phyloP scores from a whole-genome alignment of 2,329 filamentous ascomycete species.

The Sporothrix dimorphospora region DNA sequence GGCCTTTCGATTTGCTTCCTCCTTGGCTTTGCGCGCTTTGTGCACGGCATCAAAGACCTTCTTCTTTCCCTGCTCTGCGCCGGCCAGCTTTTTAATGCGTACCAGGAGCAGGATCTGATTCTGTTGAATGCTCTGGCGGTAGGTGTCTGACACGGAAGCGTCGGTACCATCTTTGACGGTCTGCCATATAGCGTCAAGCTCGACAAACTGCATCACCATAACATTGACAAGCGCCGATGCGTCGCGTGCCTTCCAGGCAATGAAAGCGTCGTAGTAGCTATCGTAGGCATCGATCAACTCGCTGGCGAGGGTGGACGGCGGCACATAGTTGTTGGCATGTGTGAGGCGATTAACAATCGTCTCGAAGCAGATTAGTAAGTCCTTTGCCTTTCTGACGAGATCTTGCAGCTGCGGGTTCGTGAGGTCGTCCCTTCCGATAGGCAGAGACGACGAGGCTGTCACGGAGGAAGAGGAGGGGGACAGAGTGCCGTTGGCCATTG shows the following conservation, averaged over 20 bases:
- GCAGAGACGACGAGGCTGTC: constrained; percentile 59
- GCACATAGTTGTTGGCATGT: constrained; percentile 66
- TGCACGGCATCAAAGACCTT: constrained; percentile 75
- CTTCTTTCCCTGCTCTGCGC: constrained; percentile 69
- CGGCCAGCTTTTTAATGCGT: constrained; percentile 76
- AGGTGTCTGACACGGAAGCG: constrained; percentile 73
- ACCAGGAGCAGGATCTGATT: constrained; percentile 80
- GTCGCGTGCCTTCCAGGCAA: constrained; percentile 81
- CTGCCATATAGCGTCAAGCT: constrained; percentile 81
- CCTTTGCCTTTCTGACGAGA: constrained; percentile 75
- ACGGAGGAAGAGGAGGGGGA: not conserved
- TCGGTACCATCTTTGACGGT: constrained; percentile 79
- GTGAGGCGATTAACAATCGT: constrained; percentile 69
- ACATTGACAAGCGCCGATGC: constrained; percentile 77
- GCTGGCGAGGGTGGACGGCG: constrained; percentile 64
- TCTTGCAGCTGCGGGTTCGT: constrained; percentile 68
- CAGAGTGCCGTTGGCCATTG: not conserved
- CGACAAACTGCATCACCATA: constrained; percentile 85
- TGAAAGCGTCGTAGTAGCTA: constrained; percentile 76
- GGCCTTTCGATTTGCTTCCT: constrained; percentile 61
- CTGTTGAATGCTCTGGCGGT: constrained; percentile 76
- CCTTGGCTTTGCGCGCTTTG: constrained; percentile 67
- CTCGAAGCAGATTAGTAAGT: constrained; percentile 78
- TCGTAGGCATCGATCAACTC: constrained; percentile 71
- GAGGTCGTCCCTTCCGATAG: constrained; percentile 54